A percentile compares a stretch with the other conserved stretches of the same genome.
phyloP scores from a whole-genome alignment of 2,329 filamentous ascomycete species.

The Cadophora malorum region DNA sequence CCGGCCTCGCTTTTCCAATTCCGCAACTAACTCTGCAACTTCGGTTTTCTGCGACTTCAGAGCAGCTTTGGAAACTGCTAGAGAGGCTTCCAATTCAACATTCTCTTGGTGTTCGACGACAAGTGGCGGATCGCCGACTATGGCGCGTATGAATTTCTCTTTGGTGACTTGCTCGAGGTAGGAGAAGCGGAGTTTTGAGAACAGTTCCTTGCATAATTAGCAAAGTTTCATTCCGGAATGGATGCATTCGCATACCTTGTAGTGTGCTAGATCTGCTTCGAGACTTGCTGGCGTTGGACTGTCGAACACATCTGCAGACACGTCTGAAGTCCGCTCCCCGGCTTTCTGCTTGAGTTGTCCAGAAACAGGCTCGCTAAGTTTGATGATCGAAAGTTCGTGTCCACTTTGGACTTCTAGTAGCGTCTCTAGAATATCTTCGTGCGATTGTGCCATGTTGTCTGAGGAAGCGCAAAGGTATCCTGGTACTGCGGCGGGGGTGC shows the following conservation, averaged over 20 bases:
- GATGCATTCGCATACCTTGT: conserved; percentile 62
- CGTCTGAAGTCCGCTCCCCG: conserved; percentile 71
- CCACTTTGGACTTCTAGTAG: conserved; percentile 61
- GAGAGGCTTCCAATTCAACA: conserved; percentile 73
- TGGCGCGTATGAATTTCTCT: conserved; percentile 93
- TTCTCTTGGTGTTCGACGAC: conserved; percentile 87
- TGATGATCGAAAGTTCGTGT: conserved; percentile 75
- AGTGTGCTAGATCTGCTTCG: conserved; percentile 84
- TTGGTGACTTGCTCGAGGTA: conserved; percentile 99
- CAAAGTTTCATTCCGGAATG: not conserved
- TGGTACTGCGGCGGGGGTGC: too few species aligned
- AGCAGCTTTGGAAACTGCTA: conserved; percentile 72
- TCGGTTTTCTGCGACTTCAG: conserved; percentile 83
- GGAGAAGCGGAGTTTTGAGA: conserved; percentile 94
- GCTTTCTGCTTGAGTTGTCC: conserved; percentile 54
- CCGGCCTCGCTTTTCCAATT: conserved; percentile 70
- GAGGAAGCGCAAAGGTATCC: not conserved
- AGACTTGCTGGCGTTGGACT: conserved; percentile 77
- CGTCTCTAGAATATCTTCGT: conserved; percentile 51
- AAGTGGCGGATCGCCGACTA: conserved; percentile 87
- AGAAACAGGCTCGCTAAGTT: conserved; percentile 76
- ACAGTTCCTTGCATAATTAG: conserved; percentile 68
- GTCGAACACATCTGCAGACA: conserved; percentile 68
- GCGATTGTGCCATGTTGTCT: conserved; percentile 36
- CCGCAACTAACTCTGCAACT: conserved; percentile 73